Base-by-base conservation (phyloP, 2,329 filamentous ascomycete genomes). In the Apiospora sp. region DNA sequence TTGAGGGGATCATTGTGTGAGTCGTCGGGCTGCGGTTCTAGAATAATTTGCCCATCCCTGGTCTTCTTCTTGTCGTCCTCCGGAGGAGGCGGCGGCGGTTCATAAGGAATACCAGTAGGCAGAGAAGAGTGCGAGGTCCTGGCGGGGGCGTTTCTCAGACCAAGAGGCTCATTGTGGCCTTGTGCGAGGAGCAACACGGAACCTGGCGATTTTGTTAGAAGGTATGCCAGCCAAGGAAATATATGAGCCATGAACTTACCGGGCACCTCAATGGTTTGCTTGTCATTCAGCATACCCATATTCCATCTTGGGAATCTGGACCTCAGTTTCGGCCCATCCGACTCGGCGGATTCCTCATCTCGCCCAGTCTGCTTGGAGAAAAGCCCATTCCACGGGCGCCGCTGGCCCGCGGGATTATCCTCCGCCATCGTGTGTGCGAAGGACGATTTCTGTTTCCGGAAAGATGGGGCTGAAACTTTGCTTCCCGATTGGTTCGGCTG, bases 11-110 rank as follows among this genome's bases (percentile, higher is more conserved):
- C 96, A 76, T 98, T 98, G 70, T 88, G 86, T 0, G 94, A 95
- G 70, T 98, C 95, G 73, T 98, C 95, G 0, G 96, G 96, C 80
- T 98, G 96, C 0, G 96, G 96, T 0, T 97, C 93, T 19, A 98
- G 85, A 71, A 98, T 94, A 77, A 98, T 94, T 74, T 90, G 89
- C 22, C 95, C 95, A 80, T 98, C 93, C 48, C 88, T 83, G 1
- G 95, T 98, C 75, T 87, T 92, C 85, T 98, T 98, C 83, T 91
- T 90, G 67, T 85, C 85, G 22, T 81, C 81, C 68, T 81, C 75
- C 24, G 75, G 75, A 27, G 68, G 76, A 72, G 71, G 74, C 49
- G 75, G 77, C 12, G 83, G 80, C 49, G 75, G 77, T 12, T 83
- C 84, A 34, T 83, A 81, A 6, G 81, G 74, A 30, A 86, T 82